These are phyloP conservation scores for Termitomyces sp. DNA, from an alignment of 768 basidiomycete species.

Conservation along the genomic window DNA sequence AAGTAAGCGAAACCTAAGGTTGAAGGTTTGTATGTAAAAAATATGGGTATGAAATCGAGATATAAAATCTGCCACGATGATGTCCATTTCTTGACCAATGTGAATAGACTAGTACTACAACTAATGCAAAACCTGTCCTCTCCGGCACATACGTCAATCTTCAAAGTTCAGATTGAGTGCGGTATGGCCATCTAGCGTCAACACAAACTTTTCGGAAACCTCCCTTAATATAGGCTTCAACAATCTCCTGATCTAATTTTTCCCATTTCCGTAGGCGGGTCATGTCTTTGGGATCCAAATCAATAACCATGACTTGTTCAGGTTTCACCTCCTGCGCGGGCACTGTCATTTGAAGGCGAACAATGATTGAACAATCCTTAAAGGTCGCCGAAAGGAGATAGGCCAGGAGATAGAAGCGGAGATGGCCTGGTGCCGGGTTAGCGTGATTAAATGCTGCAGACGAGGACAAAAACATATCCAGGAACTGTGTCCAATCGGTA, in stretches of 20 bases:
- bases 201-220: constrained; percentile 28
- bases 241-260: constrained; percentile 68
- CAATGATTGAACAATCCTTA: constrained; percentile 85
- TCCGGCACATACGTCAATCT: background rate
- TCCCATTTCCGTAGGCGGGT: constrained; percentile 67
- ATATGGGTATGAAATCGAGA: background rate
- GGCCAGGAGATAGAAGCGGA: constrained; percentile 65
- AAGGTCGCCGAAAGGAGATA: constrained; percentile 90
- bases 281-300: constrained; percentile 80
- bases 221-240: constrained; percentile 33
- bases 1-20: background rate
- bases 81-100: background rate
- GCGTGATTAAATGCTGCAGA: constrained; percentile 30
- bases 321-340: constrained; percentile 13
- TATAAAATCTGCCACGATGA: background rate
- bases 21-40: background rate
- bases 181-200: constrained; percentile 19
- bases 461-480: constrained; percentile 46
- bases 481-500: constrained; percentile 63
- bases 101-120: background rate
- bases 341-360: constrained; percentile 25
- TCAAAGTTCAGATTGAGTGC: background rate
- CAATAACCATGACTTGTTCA: constrained; percentile 64
- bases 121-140: background rate
- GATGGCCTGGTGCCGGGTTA: constrained; percentile 35